Conservation (phyloP, 371 early-diverging fungal species). For the Cladochytrium tenue region DNA sequence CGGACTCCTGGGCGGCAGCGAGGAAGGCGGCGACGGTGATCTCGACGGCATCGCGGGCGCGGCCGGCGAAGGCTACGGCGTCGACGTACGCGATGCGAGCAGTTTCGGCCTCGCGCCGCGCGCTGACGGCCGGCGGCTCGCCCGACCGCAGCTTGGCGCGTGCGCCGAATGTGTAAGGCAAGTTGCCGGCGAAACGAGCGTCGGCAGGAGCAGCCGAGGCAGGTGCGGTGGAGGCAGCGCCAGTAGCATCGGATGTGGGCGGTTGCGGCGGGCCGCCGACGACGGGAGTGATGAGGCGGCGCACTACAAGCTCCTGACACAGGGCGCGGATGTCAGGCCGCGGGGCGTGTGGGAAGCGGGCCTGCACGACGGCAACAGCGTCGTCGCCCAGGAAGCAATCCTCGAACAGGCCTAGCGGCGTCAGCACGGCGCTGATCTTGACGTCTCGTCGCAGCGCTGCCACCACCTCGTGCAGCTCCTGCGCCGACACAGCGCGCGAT, state of each 20-base stretch:
- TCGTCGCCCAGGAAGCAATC: conserved; percentile 31
- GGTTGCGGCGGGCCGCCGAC: conserved; percentile 25
- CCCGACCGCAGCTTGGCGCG: conserved; percentile 24
- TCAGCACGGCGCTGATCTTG: conserved; percentile 24
- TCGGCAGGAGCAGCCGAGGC: too few species aligned
- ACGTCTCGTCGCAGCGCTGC: conserved; percentile 21
- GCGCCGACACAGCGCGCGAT: conserved; percentile 18
- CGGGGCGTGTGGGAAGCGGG: conserved; percentile 20
- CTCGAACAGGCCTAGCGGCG: conserved; percentile 29
- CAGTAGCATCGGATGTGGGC: too few species aligned
- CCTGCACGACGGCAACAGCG: conserved; percentile 16
- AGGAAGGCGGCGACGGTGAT: conserved; percentile 35
- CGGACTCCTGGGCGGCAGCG: conserved; percentile 30
- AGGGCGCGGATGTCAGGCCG: conserved; percentile 17
- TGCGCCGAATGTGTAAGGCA: conserved; percentile 32
- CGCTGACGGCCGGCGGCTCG: conserved; percentile 19
- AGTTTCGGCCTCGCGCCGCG: conserved; percentile 15
- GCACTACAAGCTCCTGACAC: conserved; percentile 19
- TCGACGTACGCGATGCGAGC: conserved; percentile 18
- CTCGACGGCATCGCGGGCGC: conserved; percentile 32
- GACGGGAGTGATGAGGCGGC: conserved; percentile 24
- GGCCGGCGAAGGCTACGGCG: conserved; percentile 26
- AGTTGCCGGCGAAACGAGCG: conserved; percentile 15
- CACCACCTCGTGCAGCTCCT: conserved; percentile 23
- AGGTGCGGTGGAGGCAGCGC: too few species aligned